phyloP scores from a whole-genome alignment of 164 flowering plant species.

The Vitis rotundifolia region DNA sequence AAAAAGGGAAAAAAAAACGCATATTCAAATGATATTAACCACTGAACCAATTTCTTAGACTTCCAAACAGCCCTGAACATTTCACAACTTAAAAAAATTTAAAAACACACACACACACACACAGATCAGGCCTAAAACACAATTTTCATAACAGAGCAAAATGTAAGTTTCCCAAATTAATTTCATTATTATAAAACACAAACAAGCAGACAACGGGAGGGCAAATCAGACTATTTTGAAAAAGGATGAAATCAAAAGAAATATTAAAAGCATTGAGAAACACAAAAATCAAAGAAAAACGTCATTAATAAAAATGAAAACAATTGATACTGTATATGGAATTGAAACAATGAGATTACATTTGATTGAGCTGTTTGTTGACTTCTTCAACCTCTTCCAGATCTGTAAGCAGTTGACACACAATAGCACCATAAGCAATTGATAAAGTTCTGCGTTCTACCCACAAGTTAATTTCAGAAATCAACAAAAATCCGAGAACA shows the following conservation, averaged over 20 bases:
- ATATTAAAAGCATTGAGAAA: neutral
- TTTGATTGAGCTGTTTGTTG: constrained; percentile 94
- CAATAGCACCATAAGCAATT: constrained; percentile 94
- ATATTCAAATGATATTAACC: no score
- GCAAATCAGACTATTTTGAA: no score
- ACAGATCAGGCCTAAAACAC: neutral
- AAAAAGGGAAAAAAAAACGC: no score
- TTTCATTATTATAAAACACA: neutral
- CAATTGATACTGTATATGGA: no score
- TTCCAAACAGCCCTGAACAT: no score
- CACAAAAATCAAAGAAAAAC: neutral
- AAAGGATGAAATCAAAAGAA: neutral
- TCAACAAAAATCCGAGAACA: neutral
- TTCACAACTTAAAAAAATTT: no score
- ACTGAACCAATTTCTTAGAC: no score
- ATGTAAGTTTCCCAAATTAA: neutral
- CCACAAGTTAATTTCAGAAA: neutral
- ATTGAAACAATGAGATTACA: constrained; percentile 34
- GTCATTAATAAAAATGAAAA: no score
- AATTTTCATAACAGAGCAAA: neutral
- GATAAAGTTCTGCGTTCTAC: constrained; percentile 87
- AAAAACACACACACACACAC: no score
- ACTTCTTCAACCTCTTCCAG: constrained; percentile 95
- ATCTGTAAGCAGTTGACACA: constrained; percentile 86
- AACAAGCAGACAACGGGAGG: no score